Base-by-base conservation (phyloP, 2,329 filamentous ascomycete genomes). In the Ophiocordyceps camponoti-floridani region DNA sequence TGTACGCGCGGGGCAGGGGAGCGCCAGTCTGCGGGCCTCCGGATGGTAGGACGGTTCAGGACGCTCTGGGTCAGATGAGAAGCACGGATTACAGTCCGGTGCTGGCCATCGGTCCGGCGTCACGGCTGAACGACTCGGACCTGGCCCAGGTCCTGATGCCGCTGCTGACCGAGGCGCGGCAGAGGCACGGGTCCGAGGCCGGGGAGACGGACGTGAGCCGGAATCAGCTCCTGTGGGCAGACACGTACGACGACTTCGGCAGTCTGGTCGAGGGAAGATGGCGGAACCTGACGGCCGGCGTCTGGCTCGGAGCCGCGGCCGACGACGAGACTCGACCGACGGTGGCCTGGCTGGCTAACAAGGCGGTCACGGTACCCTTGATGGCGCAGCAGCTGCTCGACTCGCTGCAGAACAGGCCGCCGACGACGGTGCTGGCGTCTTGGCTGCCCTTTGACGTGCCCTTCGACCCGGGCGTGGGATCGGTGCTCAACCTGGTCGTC, bases 401-500 rank as follows among this genome's bases (percentile, higher is more conserved):
- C 56, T 72, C 73, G n/a, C 53, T 86, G 18, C 59, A 88, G 19
- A 71, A 23, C 23, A 23, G 23, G 23, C 23, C 75, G 19, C 79
- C 82, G 45, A 72, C 75, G 6, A 73, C 75, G 2, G 87, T 94
- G 48, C 68, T 72, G 3, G 83, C 81, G 1, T 73, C 76, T 43
- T 94, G 80, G 60, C 73, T 82, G 43, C 64, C 75, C 12, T 94
- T 95, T 54, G 84, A 84, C 49, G 72, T 77, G 0, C 83, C 84
- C 0, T 88, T 79, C 63, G 66, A 73, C 26, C 76, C 83, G 0
- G 68, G 68, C 18, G 75, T 78, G 9, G 84, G 84, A 18, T 70
- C 88, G 43, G 79, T 80, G 1, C 63, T 94, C 23, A 84, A 93
- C 56, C 68, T 94, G 16, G 75, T 89, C 38, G 68, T 84, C 9